These are phyloP conservation scores for Iodosphaeria phyllophila DNA, from an alignment of 2,329 filamentous ascomycete species.

Conservation along the genomic window DNA sequence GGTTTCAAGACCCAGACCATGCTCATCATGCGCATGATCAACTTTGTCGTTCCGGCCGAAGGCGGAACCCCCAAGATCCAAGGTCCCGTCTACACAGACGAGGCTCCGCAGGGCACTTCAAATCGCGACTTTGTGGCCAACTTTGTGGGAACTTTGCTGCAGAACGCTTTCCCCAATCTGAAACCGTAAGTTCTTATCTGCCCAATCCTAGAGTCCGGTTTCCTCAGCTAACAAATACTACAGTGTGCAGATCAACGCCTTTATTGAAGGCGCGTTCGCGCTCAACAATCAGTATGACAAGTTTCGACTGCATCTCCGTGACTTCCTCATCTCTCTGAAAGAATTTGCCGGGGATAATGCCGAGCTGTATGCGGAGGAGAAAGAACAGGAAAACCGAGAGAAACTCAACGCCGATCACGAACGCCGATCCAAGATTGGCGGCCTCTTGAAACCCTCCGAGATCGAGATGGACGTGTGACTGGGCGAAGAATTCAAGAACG, in stretches of 20 bases:
- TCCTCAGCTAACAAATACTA: constrained; percentile 5
- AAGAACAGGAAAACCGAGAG: constrained; percentile 76
- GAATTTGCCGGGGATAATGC: constrained; percentile 94
- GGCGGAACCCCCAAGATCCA: constrained; percentile 64
- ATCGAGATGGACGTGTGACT: constrained; percentile 90
- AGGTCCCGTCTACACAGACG: constrained; percentile 78
- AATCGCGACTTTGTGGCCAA: constrained; percentile 83
- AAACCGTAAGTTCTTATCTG: constrained; percentile 46
- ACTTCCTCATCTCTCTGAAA: constrained; percentile 93
- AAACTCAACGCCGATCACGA: constrained; percentile 79
- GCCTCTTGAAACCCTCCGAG: constrained; percentile 92
- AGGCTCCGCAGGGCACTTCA: constrained; percentile 63
- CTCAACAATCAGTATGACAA: constrained; percentile 78
- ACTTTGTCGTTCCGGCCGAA: constrained; percentile 65
- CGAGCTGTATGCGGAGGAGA: constrained; percentile 83
- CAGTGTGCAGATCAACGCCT: constrained; percentile 71
- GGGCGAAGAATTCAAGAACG: constrained; percentile 43
- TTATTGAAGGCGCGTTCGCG: constrained; percentile 78
- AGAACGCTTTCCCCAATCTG: constrained; percentile 84
- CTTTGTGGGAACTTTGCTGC: constrained; percentile 70
- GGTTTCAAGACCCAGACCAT: constrained; percentile 97
- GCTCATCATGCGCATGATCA: constrained; percentile 88
- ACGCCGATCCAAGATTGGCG: constrained; percentile 84
- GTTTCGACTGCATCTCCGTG: constrained; percentile 89
- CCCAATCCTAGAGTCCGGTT: not conserved